Conservation (phyloP, 495 filamentous ascomycete species). For the Podospora didyma region DNA sequence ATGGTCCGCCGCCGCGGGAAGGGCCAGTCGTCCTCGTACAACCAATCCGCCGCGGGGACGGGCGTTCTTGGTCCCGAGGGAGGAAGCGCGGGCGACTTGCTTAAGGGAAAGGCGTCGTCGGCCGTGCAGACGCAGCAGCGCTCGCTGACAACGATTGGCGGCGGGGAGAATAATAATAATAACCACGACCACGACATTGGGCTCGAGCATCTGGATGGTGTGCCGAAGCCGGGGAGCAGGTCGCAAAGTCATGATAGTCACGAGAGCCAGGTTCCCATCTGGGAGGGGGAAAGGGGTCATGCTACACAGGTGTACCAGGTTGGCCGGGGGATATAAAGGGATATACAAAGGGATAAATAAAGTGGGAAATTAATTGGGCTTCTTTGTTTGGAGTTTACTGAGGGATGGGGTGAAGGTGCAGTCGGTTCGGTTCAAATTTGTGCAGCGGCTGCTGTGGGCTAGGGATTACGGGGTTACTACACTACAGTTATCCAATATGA, state of each 20-base stretch:
- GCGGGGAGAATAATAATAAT: background rate
- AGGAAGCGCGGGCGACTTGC: background rate
- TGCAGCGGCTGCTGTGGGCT: too few species aligned
- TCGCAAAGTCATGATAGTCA: background rate
- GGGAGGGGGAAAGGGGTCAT: background rate
- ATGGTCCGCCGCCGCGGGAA: constrained; percentile 9
- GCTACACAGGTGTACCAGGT: background rate
- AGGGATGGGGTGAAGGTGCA: too few species aligned
- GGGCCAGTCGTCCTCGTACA: background rate
- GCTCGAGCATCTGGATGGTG: background rate
- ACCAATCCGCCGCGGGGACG: background rate
- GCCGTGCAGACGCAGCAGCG: background rate
- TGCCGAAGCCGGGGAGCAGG: background rate
- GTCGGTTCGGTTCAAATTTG: too few species aligned
- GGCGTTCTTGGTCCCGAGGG: background rate
- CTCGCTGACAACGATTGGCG: background rate
- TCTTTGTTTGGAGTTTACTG: too few species aligned
- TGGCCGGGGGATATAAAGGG: background rate
- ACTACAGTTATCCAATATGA: too few species aligned
- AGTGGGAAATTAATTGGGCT: too few species aligned
- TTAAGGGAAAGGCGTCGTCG: background rate
- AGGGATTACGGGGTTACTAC: too few species aligned
- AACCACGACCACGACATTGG: too few species aligned
- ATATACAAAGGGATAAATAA: too few species aligned
- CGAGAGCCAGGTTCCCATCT: background rate